A percentile compares a stretch with the other conserved stretches of the same genome.
Conservation (phyloP, 805 yeast genomes). For the Kodamaea sagamina region DNA sequence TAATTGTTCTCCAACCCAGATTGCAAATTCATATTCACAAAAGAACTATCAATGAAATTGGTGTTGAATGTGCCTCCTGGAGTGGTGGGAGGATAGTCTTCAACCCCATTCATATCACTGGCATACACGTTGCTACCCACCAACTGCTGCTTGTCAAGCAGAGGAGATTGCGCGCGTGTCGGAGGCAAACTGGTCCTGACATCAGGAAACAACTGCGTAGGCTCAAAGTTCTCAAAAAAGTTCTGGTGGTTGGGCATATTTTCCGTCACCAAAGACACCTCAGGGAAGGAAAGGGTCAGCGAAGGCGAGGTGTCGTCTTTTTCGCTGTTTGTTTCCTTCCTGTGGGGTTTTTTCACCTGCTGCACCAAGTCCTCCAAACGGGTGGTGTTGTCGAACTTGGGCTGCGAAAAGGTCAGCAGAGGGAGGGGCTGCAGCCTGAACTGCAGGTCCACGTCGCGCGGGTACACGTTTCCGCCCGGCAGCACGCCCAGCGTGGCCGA, state of each 20-base stretch:
- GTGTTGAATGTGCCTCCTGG: conserved; percentile 34
- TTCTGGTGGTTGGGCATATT: conserved; percentile 48
- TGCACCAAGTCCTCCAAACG: conserved; percentile 38
- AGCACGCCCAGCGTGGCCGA: conserved; percentile 28
- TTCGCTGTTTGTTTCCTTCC: conserved; percentile 9
- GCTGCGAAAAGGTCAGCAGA: conserved; percentile 22
- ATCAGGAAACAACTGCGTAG: conserved; percentile 56
- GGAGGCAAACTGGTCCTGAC: conserved; percentile 37
- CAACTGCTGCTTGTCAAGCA: conserved; percentile 16
- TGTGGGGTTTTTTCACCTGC: conserved; percentile 27
- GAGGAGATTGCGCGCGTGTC: conserved; percentile 41
- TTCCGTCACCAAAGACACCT: conserved; percentile 57
- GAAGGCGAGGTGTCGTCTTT: conserved; percentile 36
- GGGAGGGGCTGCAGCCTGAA: conserved; percentile 34
- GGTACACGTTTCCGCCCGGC: conserved; percentile 28
- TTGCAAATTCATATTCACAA: conserved; percentile 46
- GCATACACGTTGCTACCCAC: conserved; percentile 34
- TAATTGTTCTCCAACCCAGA: conserved; percentile 29
- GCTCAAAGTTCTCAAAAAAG: conserved; percentile 55
- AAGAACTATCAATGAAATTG: conserved; percentile 44
- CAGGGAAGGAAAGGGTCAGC: conserved; percentile 46
- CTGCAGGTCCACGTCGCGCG: conserved; percentile 17
- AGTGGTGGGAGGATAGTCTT: conserved; percentile 17
- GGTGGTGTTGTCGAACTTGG: conserved; percentile 5
- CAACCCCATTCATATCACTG: conserved; percentile 21